Evolutionary conservation across 164 flowering plant species (phyloP).

Genomic region (Warburgia ugandensis): DNA sequence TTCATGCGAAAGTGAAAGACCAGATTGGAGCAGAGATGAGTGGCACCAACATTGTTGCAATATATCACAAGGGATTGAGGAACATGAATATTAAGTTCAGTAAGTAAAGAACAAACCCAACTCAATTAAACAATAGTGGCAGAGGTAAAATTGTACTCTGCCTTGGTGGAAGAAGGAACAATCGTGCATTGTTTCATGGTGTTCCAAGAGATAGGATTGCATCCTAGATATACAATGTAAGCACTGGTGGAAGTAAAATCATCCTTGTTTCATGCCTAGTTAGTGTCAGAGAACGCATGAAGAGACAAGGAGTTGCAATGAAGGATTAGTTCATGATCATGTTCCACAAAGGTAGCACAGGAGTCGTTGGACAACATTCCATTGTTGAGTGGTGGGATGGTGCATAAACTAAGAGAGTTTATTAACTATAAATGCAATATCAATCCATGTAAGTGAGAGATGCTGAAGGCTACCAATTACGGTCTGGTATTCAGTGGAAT

Average conservation of each 20-base stretch:
- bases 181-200: constrained; percentile 2
- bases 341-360: constrained; percentile 2
- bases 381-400: constrained; percentile 4
- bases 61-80: background rate
- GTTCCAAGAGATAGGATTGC: background rate
- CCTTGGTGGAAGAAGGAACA: constrained; percentile 1
- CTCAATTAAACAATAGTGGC: background rate
- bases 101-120: background rate
- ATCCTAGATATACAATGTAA: constrained; percentile 3
- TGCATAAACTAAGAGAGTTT: constrained; percentile 9
- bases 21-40: background rate
- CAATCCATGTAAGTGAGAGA: background rate
- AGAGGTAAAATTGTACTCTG: background rate
- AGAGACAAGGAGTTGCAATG: too few relatives aligned
- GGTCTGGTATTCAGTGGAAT: background rate
- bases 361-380: background rate
- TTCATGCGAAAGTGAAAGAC: constrained; percentile 5
- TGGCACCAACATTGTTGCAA: constrained; percentile 6
- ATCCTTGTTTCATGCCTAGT: too few relatives aligned
- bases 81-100: background rate
- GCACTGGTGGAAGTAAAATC: constrained; percentile 2
- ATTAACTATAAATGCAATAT: constrained; percentile 4
- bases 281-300: too few relatives aligned
- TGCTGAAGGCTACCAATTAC: constrained; percentile 3
- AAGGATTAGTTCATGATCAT: background rate